Conservation (phyloP, 192 early-diverging fungal species). For the Umbelopsis ramanniana region DNA sequence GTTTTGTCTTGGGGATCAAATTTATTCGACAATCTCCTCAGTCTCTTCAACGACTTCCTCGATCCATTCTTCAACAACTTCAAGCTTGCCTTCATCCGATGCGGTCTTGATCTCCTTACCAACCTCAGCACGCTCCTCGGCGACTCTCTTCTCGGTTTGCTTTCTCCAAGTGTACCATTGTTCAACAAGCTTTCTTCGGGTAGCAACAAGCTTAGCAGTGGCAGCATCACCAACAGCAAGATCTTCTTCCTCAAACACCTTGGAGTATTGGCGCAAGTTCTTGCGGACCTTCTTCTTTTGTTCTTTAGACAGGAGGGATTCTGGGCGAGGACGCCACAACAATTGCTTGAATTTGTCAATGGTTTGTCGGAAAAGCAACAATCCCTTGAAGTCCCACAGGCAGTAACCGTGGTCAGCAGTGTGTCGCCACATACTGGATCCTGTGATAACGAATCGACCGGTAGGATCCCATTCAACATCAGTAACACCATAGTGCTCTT, state of each 20-base stretch:
- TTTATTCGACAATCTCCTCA: slow-evolving; percentile 80
- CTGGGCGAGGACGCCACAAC: slow-evolving; percentile 94
- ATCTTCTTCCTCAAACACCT: slow-evolving; percentile 91
- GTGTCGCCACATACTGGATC: slow-evolving; percentile 86
- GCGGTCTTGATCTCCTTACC: slow-evolving; percentile 55
- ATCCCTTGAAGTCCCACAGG: slow-evolving; percentile 92
- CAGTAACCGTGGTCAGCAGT: slow-evolving; percentile 86
- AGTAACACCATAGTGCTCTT: slow-evolving; percentile 94
- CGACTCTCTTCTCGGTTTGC: slow-evolving; percentile 62
- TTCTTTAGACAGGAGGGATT: slow-evolving; percentile 74
- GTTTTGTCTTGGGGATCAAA: background rate
- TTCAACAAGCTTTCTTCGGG: slow-evolving; percentile 72
- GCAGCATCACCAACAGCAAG: slow-evolving; percentile 70
- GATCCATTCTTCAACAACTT: slow-evolving; percentile 83
- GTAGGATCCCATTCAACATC: slow-evolving; percentile 99
- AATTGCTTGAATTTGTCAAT: slow-evolving; percentile 91
- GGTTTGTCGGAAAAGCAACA: slow-evolving; percentile 71
- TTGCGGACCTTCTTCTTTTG: slow-evolving; percentile 89
- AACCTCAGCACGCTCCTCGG: slow-evolving; percentile 55
- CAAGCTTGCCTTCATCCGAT: slow-evolving; percentile 65
- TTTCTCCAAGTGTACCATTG: slow-evolving; percentile 89
- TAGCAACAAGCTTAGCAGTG: slow-evolving; percentile 74
- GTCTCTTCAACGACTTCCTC: slow-evolving; percentile 87
- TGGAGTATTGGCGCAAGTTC: slow-evolving; percentile 88
- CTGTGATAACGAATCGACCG: slow-evolving; percentile 90